These are phyloP conservation scores for Alternaria sp. DNA, from an alignment of 2,329 filamentous ascomycete species.

Conservation along the genomic window DNA sequence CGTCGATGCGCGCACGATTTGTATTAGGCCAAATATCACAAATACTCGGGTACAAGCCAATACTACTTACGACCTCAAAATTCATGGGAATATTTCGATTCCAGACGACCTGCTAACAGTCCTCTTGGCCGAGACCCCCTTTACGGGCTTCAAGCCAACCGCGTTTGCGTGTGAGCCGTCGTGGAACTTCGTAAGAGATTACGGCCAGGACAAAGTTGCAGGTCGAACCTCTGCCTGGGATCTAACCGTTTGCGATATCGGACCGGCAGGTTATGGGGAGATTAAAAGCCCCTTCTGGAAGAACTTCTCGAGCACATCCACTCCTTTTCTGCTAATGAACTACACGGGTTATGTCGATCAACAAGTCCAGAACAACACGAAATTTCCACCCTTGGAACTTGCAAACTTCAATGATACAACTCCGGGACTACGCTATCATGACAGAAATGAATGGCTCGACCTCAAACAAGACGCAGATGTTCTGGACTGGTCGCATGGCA, in stretches of 20 bases:
- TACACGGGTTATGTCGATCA: neutral
- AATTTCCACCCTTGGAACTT: neutral
- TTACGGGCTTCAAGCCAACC: rapidly evolving
- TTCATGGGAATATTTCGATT: neutral
- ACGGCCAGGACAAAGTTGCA: neutral
- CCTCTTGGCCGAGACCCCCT: neutral
- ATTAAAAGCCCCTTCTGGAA: neutral
- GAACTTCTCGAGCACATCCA: rapidly evolving
- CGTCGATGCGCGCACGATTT: neutral
- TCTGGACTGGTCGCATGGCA: neutral
- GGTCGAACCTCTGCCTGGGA: neutral
- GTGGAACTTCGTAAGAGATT: neutral
- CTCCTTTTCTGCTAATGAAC: rapidly evolving
- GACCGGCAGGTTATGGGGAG: neutral
- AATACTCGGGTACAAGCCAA: neutral
- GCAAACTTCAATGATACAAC: neutral
- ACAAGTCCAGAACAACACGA: neutral
- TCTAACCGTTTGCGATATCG: neutral
- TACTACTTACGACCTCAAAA: rapidly evolving
- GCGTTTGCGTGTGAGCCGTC: neutral
- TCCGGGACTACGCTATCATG: neutral
- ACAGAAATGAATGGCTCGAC: neutral
- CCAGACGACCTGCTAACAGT: neutral
- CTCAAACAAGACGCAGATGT: neutral
- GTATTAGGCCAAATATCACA: neutral